These are phyloP conservation scores for Suillus bovinus DNA, from an alignment of 768 basidiomycete species.

Conservation along the genomic window DNA sequence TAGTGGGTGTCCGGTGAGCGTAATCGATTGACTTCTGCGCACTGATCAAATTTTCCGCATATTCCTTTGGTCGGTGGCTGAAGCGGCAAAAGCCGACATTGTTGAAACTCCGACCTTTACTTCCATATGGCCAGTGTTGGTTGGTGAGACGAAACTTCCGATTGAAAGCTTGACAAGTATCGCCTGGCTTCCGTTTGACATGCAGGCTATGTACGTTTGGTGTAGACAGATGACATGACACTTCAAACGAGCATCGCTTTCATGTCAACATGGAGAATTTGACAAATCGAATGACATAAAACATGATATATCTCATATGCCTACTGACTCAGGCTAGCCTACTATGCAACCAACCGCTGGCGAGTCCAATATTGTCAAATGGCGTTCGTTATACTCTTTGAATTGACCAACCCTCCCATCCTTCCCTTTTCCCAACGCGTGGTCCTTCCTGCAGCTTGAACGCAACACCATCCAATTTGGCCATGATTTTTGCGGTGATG, in stretches of 20 bases:
- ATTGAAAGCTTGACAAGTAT: background rate
- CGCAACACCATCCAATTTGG: slow-evolving; percentile 23
- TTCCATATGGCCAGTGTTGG: background rate
- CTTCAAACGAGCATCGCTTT: background rate
- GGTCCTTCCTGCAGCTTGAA: slow-evolving; percentile 30
- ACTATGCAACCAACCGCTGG: background rate
- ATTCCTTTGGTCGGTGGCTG: slow-evolving; percentile 13
- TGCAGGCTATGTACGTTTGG: background rate
- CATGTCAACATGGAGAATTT: background rate
- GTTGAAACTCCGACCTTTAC: slow-evolving; percentile 22
- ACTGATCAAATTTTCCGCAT: slow-evolving; percentile 18
- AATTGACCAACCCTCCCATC: slow-evolving; percentile 43
- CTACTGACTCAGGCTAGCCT: no score
- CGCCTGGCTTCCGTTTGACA: background rate
- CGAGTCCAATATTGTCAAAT: background rate
- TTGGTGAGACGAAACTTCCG: background rate
- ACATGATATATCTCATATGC: no score
- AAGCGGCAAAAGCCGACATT: slow-evolving; percentile 19
- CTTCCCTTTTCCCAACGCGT: slow-evolving; percentile 38
- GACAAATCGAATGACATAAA: background rate
- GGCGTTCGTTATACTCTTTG: background rate
- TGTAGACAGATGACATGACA: background rate
- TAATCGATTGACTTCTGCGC: slow-evolving; percentile 14
- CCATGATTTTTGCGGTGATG: slow-evolving; percentile 40
- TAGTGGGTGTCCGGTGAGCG: slow-evolving; percentile 5